phyloP scores from a whole-genome alignment of 352 stramenopile genomes.

The Globisporangium cederbergense region DNA sequence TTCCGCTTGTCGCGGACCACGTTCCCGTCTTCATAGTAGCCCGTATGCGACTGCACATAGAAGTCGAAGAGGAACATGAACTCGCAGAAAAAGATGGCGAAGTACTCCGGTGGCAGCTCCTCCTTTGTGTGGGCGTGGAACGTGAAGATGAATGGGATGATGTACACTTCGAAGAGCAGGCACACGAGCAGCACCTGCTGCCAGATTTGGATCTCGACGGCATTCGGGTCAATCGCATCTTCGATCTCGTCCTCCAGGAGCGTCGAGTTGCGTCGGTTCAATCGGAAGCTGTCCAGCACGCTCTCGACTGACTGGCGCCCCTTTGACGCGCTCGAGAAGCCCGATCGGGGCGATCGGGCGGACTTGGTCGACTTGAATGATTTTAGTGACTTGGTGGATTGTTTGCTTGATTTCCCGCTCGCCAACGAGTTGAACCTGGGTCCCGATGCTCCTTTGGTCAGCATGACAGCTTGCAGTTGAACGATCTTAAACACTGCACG shows the following conservation, averaged over 20 bases:
- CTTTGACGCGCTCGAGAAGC: not conserved
- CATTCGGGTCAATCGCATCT: slow-evolving; percentile 37
- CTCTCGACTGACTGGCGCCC: slow-evolving; percentile 7
- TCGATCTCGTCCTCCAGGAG: slow-evolving; percentile 20
- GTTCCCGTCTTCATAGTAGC: slow-evolving; percentile 56
- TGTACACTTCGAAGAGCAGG: slow-evolving; percentile 44
- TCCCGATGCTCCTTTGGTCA: not conserved
- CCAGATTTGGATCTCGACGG: slow-evolving; percentile 42
- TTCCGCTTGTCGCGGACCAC: slow-evolving; percentile 37
- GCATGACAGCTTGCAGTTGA: not conserved
- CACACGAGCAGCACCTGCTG: slow-evolving; percentile 37
- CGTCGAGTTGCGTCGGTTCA: slow-evolving; percentile 7
- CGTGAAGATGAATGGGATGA: slow-evolving; percentile 48
- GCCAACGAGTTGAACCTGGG: not conserved
- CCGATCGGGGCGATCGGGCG: not conserved
- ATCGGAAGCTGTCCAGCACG: slow-evolving; percentile 14
- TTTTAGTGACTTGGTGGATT: slow-evolving; percentile 1
- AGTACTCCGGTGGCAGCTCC: not conserved
- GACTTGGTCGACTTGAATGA: slow-evolving; percentile 1
- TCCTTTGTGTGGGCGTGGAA: slow-evolving; percentile 25
- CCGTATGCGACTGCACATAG: slow-evolving; percentile 53
- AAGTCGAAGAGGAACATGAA: slow-evolving; percentile 48
- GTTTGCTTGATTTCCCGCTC: not conserved
- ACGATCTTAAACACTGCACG: not conserved
- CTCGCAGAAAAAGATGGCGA: slow-evolving; percentile 19